Conservation (phyloP, 306 rosid genomes). For the Mucuna pruriens region DNA sequence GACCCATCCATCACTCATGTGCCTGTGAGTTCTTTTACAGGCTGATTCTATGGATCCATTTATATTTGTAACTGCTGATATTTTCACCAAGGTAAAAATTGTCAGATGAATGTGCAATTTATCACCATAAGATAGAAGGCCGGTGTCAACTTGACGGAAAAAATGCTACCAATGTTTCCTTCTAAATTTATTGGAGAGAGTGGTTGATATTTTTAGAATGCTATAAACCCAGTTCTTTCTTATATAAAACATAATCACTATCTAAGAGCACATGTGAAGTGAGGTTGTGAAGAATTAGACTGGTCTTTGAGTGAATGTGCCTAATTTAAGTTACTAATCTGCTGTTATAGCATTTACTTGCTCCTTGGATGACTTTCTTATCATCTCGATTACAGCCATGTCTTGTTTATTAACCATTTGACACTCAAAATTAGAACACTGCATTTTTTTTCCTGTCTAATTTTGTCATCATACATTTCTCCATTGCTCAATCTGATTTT, state of each 20-base stretch:
- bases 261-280: not conserved
- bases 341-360: not conserved
- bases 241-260: not conserved
- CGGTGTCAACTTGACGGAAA: not conserved
- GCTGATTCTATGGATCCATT: not conserved
- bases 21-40: not conserved
- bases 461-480: not conserved
- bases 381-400: not conserved
- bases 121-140: not conserved
- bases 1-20: not conserved
- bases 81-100: not conserved
- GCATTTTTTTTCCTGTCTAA: not conserved
- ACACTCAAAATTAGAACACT: not conserved
- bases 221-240: not conserved
- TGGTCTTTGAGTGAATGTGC: not conserved
- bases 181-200: not conserved
- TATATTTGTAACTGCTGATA: not conserved
- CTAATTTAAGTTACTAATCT: not conserved
- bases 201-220: not conserved
- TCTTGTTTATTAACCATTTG: not conserved
- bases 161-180: not conserved
- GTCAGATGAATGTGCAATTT: not conserved
- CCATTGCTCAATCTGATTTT: not conserved
- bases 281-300: not conserved
- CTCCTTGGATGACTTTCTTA: not conserved